A percentile compares a stretch with the other conserved stretches of the same genome.
phyloP scores from a whole-genome alignment of 352 stramenopile species.

The Phytophthora pluvialis region DNA sequence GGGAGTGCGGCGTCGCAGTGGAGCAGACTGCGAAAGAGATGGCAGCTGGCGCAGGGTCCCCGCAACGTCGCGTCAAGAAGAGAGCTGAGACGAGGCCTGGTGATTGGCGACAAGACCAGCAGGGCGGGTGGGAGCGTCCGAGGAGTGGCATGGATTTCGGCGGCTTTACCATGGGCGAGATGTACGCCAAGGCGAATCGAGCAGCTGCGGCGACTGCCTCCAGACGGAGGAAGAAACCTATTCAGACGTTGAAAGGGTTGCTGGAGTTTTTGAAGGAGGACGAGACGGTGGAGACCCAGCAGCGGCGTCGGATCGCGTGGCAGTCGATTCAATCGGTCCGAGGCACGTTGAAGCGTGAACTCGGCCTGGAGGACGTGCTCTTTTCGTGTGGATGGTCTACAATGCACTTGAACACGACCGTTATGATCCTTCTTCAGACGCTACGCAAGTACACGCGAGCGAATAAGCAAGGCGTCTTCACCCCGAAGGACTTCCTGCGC shows the following conservation, averaged over 20 bases:
- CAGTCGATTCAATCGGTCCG: conserved; percentile 65
- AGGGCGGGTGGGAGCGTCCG: conserved; percentile 4
- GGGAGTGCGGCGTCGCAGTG: conserved; percentile 55
- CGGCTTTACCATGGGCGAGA: conserved; percentile 48
- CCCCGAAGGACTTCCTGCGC: conserved; percentile 42
- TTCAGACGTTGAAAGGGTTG: conserved; percentile 47
- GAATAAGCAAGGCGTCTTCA: conserved; percentile 46
- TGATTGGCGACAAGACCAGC: conserved; percentile 13
- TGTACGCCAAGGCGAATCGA: conserved; percentile 42
- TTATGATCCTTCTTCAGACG: conserved; percentile 66
- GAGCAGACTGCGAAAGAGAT: conserved; percentile 12
- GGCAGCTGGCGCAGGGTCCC: neutral
- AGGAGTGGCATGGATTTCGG: conserved; percentile 62
- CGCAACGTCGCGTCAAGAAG: conserved; percentile 11
- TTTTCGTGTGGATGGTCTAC: conserved; percentile 68
- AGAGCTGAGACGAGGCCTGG: conserved; percentile 9
- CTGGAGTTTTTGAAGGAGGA: conserved; percentile 49
- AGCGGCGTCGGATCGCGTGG: conserved; percentile 52
- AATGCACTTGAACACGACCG: conserved; percentile 62
- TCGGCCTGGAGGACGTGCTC: conserved; percentile 50
- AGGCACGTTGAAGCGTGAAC: conserved; percentile 56
- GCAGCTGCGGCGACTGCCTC: conserved; percentile 20
- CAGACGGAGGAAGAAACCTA: conserved; percentile 39
- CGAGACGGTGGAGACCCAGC: conserved; percentile 41
- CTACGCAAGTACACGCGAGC: conserved; percentile 53